Conservation (phyloP, 108 stramenopile species). For the Nannochloropsis salina region DNA sequence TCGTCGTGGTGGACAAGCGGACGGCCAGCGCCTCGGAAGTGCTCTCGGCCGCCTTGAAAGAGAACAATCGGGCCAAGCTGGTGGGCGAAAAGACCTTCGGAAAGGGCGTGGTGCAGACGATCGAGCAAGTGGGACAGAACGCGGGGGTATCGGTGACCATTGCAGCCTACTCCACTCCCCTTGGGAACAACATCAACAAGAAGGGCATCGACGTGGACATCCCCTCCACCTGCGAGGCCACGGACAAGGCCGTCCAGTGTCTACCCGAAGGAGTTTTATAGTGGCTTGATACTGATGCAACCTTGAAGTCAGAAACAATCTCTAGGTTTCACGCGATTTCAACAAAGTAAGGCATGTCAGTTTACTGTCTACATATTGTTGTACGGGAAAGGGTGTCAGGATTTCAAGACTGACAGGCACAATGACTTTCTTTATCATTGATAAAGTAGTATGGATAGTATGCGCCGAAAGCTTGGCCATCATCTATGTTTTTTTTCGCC, state of each 20-base stretch:
- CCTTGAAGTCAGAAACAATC: too few species aligned
- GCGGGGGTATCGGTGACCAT: slow-evolving; percentile 52
- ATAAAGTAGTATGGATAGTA: too few species aligned
- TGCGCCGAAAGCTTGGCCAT: too few species aligned
- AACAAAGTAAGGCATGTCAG: too few species aligned
- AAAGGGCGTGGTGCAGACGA: slow-evolving; percentile 54
- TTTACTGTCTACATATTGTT: too few species aligned
- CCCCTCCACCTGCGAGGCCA: neutral
- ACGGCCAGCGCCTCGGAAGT: slow-evolving; percentile 54
- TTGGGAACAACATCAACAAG: slow-evolving; percentile 45
- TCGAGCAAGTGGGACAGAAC: slow-evolving; percentile 46
- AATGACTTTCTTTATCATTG: too few species aligned
- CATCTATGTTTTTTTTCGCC: too few species aligned
- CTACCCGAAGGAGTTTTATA: neutral
- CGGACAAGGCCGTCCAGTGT: neutral
- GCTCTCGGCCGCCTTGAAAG: slow-evolving; percentile 49
- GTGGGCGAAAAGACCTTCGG: slow-evolving; percentile 53
- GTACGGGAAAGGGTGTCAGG: too few species aligned
- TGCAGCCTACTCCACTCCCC: slow-evolving; percentile 45
- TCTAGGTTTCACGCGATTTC: too few species aligned
- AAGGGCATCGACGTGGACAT: slow-evolving; percentile 44
- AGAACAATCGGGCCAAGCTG: slow-evolving; percentile 49
- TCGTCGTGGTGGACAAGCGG: slow-evolving; percentile 45
- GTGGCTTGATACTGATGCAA: too few species aligned
- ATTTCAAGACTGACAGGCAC: too few species aligned